A percentile compares a stretch with the other conserved stretches of the same genome.
Conservation (phyloP, 164 flowering plant genomes). For the Annona squamosa region DNA sequence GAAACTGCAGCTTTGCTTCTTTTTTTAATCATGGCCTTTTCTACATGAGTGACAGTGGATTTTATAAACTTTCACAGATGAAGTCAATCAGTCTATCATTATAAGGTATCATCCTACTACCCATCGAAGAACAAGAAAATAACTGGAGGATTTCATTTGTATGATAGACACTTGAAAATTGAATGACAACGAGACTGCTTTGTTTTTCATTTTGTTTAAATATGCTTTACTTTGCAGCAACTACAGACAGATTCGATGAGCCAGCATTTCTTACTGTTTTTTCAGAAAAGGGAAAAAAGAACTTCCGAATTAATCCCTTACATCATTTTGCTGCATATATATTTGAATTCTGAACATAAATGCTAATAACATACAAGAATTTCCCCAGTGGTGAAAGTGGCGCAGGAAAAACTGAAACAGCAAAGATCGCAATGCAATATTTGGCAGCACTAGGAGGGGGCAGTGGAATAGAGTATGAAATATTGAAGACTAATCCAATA, state of each 20-base stretch:
- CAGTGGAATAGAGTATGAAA: slow-evolving; percentile 91
- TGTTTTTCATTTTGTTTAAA: background rate
- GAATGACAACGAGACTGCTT: background rate
- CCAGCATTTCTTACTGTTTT: background rate
- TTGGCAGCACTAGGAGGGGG: slow-evolving; percentile 99
- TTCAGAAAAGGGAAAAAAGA: no score
- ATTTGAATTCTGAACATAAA: background rate
- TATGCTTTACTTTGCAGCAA: background rate
- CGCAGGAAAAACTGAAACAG: slow-evolving; percentile 99
- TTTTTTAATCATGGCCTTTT: background rate
- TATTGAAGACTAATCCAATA: slow-evolving; percentile 95
- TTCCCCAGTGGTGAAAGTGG: slow-evolving; percentile 95
- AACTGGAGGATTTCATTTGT: no score
- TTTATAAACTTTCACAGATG: slow-evolving; percentile 58
- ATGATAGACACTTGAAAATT: background rate
- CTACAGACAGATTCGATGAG: background rate
- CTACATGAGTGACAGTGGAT: background rate
- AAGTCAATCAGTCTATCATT: slow-evolving; percentile 96
- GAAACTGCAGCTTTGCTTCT: background rate
- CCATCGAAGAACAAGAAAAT: background rate
- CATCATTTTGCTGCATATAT: background rate
- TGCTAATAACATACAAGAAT: background rate
- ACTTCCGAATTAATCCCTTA: background rate
- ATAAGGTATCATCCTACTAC: slow-evolving; percentile 55
- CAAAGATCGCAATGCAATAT: slow-evolving; percentile 98